Conservation (phyloP, 257 asterid species). For the Sherardia arvensis region DNA sequence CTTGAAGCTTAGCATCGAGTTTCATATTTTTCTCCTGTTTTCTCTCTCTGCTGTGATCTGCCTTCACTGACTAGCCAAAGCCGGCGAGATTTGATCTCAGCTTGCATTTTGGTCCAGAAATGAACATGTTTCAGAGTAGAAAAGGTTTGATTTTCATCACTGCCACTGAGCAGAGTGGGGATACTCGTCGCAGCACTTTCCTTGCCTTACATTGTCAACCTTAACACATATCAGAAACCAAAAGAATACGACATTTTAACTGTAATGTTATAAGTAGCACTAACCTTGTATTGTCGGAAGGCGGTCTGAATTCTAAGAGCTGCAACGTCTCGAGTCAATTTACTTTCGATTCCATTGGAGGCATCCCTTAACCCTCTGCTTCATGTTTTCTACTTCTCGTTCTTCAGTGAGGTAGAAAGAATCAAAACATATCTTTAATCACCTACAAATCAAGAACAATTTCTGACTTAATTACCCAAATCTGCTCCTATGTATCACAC, state of each 20-base stretch:
- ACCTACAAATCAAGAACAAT: too few relatives aligned
- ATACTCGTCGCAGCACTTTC: conserved; percentile 30
- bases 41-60: conserved; percentile 35
- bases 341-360: conserved; percentile 21
- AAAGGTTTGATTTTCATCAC: conserved; percentile 31
- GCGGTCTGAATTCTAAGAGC: conserved; percentile 50
- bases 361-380: too few relatives aligned
- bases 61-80: conserved; percentile 46
- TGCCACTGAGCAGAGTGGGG: conserved; percentile 26
- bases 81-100: conserved; percentile 52
- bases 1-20: conserved; percentile 67
- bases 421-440: too few relatives aligned
- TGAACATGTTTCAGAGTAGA: conserved; percentile 53
- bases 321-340: conserved; percentile 27
- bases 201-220: conserved; percentile 32
- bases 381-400: too few relatives aligned
- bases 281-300: conserved; percentile 37
- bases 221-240: not conserved
- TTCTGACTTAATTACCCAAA: too few relatives aligned
- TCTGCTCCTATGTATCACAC: too few relatives aligned
- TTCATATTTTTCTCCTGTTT: conserved; percentile 50
- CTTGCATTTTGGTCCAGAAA: conserved; percentile 57
- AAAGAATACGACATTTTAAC: not conserved
- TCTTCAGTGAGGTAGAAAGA: too few relatives aligned
- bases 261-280: not conserved